Evolutionary conservation across 768 basidiomycete genomes (phyloP).

Genomic region (Hericium coralloides): DNA sequence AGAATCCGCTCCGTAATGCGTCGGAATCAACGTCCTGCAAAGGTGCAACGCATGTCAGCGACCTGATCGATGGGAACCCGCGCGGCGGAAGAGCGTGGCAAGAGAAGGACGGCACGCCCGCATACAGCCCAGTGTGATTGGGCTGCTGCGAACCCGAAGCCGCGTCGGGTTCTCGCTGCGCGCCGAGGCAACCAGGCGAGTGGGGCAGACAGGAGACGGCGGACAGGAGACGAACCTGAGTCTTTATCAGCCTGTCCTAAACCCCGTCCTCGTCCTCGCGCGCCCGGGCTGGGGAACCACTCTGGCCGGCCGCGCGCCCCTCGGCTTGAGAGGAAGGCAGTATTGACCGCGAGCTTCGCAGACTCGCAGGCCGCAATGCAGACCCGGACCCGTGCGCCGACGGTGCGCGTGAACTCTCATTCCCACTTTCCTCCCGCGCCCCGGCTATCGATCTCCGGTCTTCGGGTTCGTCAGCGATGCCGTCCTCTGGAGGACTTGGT

Average conservation of each 20-base stretch:
- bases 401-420: background rate
- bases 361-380: background rate
- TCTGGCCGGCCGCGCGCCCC: background rate
- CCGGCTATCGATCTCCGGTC: background rate
- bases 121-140: background rate
- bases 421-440: background rate
- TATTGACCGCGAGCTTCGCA: background rate
- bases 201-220: background rate
- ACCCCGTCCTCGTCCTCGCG: background rate
- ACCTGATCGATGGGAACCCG: background rate
- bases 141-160: background rate
- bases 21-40: background rate
- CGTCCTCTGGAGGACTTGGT: background rate
- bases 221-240: background rate
- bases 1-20: background rate
- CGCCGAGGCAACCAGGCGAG: background rate
- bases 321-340: background rate
- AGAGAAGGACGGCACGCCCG: background rate
- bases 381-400: background rate
- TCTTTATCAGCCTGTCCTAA: background rate
- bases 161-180: background rate
- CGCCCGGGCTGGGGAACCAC: background rate
- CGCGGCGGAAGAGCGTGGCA: background rate
- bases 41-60: background rate
- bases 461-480: background rate